A percentile compares a stretch with the other conserved stretches of the same genome.
phyloP scores from a whole-genome alignment of 352 stramenopile species.

The Pythium rishiriense region DNA sequence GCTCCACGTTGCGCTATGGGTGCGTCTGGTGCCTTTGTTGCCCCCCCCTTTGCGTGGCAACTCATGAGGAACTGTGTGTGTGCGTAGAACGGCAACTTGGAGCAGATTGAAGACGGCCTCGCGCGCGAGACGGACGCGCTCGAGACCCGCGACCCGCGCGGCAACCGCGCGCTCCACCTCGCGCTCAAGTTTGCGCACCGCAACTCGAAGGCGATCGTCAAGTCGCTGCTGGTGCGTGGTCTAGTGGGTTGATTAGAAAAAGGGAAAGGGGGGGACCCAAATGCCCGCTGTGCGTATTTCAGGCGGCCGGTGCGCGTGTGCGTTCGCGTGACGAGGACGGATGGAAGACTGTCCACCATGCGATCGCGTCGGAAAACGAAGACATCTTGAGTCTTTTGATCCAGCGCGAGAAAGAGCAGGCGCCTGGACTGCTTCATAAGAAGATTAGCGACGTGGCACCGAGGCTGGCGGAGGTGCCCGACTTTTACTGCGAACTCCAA shows the following conservation, averaged over 20 bases:
- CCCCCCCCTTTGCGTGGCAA: too few relatives aligned
- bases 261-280: background rate
- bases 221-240: slow-evolving; percentile 45
- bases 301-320: slow-evolving; percentile 62
- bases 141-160: slow-evolving; percentile 50
- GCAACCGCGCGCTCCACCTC: slow-evolving; percentile 66
- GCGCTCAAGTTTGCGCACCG: slow-evolving; percentile 69
- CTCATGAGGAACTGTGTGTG: too few relatives aligned
- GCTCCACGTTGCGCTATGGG: slow-evolving; percentile 67
- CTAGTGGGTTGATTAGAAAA: background rate
- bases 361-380: slow-evolving; percentile 60
- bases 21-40: slow-evolving; percentile 18
- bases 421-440: slow-evolving; percentile 44
- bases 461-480: slow-evolving; percentile 42
- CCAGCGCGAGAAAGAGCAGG: slow-evolving; percentile 58
- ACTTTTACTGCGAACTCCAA: slow-evolving; percentile 70
- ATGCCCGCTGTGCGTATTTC: background rate
- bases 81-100: slow-evolving; percentile 56
- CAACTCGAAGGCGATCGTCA: slow-evolving; percentile 54
- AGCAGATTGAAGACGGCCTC: slow-evolving; percentile 50
- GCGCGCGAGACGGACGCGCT: slow-evolving; percentile 32
- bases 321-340: slow-evolving; percentile 55
- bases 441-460: slow-evolving; percentile 55
- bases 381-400: slow-evolving; percentile 58
- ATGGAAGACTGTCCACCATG: slow-evolving; percentile 71